These are phyloP conservation scores for Penicillium canariense DNA, from an alignment of 495 filamentous ascomycete genomes.

Conservation along the genomic window DNA sequence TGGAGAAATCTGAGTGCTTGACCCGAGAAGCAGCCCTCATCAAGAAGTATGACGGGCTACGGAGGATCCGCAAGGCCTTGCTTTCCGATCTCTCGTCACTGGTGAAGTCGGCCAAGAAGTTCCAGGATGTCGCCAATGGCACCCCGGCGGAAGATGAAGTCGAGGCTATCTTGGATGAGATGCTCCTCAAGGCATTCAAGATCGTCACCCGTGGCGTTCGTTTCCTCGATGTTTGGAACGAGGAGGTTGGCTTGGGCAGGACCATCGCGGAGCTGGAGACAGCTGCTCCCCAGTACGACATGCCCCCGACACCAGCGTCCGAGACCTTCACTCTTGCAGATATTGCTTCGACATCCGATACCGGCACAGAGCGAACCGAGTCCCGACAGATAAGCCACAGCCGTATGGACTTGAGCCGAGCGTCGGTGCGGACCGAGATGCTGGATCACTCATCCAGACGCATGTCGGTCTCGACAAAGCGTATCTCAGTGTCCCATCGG, in stretches of 20 bases:
- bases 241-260: conserved; percentile 64
- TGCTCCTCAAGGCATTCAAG: conserved; percentile 90
- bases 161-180: conserved; percentile 81
- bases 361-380: conserved; percentile 32
- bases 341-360: conserved; percentile 18
- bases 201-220: conserved; percentile 87
- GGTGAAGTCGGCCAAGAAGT: conserved; percentile 79
- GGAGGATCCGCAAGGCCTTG: conserved; percentile 78
- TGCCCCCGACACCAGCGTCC: conserved; percentile 72
- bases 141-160: conserved; percentile 55
- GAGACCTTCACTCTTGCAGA: conserved; percentile 43
- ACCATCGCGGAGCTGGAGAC: conserved; percentile 59
- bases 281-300: conserved; percentile 29
- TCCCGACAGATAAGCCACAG: conserved; percentile 39
- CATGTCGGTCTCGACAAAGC: conserved; percentile 42
- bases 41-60: conserved; percentile 69
- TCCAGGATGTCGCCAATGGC: conserved; percentile 62
- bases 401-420: conserved; percentile 38
- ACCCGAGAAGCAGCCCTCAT: conserved; percentile 76
- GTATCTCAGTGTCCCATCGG: conserved; percentile 56
- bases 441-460: conserved; percentile 32
- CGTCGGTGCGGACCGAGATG: conserved; percentile 39
- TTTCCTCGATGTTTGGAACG: conserved; percentile 87
- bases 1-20: conserved; percentile 86
- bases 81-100: conserved; percentile 85